Evolutionary conservation across 176 grass and related monocot genomes (phyloP), one percentile per base, ranked within the genome.

Genomic region (Carex myosuroides): DNA sequence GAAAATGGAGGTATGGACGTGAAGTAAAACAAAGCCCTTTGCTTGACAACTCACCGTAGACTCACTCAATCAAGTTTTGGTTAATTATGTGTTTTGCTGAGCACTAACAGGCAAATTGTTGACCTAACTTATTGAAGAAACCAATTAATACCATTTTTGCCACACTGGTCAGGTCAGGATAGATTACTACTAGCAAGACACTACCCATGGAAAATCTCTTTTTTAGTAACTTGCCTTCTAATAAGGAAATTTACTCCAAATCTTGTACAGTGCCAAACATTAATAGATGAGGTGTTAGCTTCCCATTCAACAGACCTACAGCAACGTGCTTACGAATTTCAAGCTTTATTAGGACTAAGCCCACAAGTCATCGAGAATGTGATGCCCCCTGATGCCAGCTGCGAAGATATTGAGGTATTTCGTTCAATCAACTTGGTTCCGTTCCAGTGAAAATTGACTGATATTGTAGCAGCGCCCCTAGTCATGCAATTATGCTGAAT

Each of bases 251-350:
- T 32, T 83, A 9, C 9, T 54, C 5, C 42, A 16, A 59, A 3
- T 37, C 2, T 89, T 85, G 74, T 87, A 75, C 88, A 99, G 97
- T 99, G 94, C 67, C 93, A 94, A 81, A 87, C 93, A 50, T 77
- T 99, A 86, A 79, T 99, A 70, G 93, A 99, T 91, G 97, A 99
- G 90, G 53, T 94, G 75, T 94, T 88, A 79, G 88, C 97, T 88
- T 96, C 97, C 26, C 97, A 99, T 92, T 99, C 90, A 63, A 99
- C 97, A 84, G 97, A 96, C 74, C 89, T 99, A 79, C 97, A 99
- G 81, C 97, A 99, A 74, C 91, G 97, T 75, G 93, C 87, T 55
- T 99, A 99, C 9, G 97, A 99, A 75, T 84, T 96, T 60, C 93
- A 96, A 80, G 93, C 97, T 37, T 96, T 96, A 88, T 85, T 99